Evolutionary conservation across 83 land plant genomes (phyloP).

Genomic region (Picea abies): DNA sequence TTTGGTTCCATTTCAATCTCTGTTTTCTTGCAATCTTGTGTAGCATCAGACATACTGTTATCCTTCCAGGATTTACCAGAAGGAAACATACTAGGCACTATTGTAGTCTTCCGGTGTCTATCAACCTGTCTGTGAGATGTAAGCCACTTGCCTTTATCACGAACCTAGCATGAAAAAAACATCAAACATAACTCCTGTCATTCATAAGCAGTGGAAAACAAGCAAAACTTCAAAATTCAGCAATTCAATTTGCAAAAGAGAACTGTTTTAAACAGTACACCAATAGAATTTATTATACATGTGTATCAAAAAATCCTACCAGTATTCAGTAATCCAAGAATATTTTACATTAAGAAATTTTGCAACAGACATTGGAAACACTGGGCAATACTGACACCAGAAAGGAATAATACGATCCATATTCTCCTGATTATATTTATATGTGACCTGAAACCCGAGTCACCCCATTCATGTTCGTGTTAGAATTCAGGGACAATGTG

Average conservation of each 20-base stretch:
- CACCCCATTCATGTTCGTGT: no score
- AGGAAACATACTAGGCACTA: constrained; percentile 94
- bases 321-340: not conserved
- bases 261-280: not conserved
- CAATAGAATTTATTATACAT: not conserved
- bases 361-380: not conserved
- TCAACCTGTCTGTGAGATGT: constrained; percentile 69
- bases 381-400: not conserved
- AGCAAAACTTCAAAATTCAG: not conserved
- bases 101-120: constrained; percentile 45
- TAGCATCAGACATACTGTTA: not conserved
- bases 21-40: not conserved
- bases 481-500: no score
- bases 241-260: not conserved
- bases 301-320: not conserved
- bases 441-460: no score
- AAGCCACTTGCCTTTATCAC: constrained; percentile 82
- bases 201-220: not conserved
- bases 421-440: not conserved
- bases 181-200: not conserved
- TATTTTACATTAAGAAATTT: not conserved
- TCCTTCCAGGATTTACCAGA: constrained; percentile 55
- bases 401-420: not conserved
- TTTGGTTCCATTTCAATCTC: constrained; percentile 14
- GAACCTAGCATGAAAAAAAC: constrained; percentile 51